Evolutionary conservation across 805 yeast genomes (phyloP).

Genomic region (Ogataea thermomethanolica): DNA sequence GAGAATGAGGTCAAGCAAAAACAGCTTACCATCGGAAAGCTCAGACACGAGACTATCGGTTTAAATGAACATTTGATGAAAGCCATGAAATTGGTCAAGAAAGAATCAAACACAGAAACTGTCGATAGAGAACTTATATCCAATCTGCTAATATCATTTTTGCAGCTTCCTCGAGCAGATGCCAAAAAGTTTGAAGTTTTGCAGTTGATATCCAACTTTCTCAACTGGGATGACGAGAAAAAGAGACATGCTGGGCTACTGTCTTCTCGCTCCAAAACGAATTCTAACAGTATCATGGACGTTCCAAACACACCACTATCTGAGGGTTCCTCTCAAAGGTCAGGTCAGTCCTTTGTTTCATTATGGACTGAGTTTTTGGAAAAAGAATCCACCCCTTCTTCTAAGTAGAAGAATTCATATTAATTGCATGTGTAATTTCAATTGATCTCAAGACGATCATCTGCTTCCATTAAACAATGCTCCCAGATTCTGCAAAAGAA

Average conservation of each 20-base stretch:
- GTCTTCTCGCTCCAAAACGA: constrained; percentile 21
- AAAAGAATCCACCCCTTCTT: constrained; percentile 52
- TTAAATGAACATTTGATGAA: constrained; percentile 94
- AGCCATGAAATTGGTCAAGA: constrained; percentile 79
- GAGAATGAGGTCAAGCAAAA: constrained; percentile 63
- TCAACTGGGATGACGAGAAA: constrained; percentile 86
- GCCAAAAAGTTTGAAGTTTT: constrained; percentile 92
- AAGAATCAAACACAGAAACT: constrained; percentile 67
- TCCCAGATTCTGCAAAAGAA: too few relatives aligned
- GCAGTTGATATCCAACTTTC: constrained; percentile 72
- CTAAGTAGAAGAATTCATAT: constrained; percentile 1
- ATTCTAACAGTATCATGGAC: constrained; percentile 33
- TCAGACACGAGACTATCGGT: constrained; percentile 91
- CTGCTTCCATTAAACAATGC: too few relatives aligned
- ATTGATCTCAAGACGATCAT: too few relatives aligned
- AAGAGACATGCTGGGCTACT: constrained; percentile 71
- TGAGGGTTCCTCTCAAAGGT: constrained; percentile 28
- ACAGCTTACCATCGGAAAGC: constrained; percentile 78
- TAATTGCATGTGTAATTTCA: too few relatives aligned
- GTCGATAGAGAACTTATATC: constrained; percentile 89
- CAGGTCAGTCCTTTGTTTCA: constrained; percentile 51
- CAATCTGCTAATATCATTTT: constrained; percentile 78
- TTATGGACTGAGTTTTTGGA: constrained; percentile 80
- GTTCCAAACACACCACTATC: constrained; percentile 21
- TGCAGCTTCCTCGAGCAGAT: constrained; percentile 87